Evolutionary conservation across 306 rosid species (phyloP), one percentile per base, ranked within the genome.

Genomic region (Clitoria ternatea): DNA sequence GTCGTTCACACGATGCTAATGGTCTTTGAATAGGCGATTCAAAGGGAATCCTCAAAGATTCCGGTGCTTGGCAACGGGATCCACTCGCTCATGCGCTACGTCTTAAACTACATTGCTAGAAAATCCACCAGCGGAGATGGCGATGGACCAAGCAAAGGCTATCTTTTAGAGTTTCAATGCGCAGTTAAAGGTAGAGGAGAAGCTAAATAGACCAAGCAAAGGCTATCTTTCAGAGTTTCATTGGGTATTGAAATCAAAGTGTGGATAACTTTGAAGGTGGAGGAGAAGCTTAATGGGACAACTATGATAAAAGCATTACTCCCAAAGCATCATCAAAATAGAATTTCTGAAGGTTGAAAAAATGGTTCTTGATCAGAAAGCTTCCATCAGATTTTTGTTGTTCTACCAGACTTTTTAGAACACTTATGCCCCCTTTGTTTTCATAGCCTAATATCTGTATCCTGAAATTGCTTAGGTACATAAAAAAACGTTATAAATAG

Each of bases 1-100:
- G 52, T 82, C 5, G 80, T 83, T 17, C 79, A 90, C 0, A 48
- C 80, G 0, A 89, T 85, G 83, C 45, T 92, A 7, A 7, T 76
- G 2, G 85, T 87, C 26, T 92, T 92, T 70, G 98, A 92, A 74
- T 33, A 78, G 22, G 92, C 89, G 27, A 87, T 93, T 18, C 90
- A 81, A 53, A 93, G 90, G 74, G 96, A 90, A 32, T 18, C 65
- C 0, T 86, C 97, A 1, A 88, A 82, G 66, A 67, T 29, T n/a
- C 71, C 90, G 0, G 85, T 90, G 1, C 94, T 90, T 0, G 82
- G 89, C 13, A 96, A 97, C 13, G 96, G 85, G 2, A 59, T 85
- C 72, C 98, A 93, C 75, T 97, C 97, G 0, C 88, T 93, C n/a
- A 90, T 97, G 6, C 98, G 98, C 33, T 93, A 93, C 77, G 98